A percentile compares a stretch with the other conserved stretches of the same genome.
phyloP scores from a whole-genome alignment of 768 basidiomycete genomes.

The Brasilioporus rufonigricans region DNA sequence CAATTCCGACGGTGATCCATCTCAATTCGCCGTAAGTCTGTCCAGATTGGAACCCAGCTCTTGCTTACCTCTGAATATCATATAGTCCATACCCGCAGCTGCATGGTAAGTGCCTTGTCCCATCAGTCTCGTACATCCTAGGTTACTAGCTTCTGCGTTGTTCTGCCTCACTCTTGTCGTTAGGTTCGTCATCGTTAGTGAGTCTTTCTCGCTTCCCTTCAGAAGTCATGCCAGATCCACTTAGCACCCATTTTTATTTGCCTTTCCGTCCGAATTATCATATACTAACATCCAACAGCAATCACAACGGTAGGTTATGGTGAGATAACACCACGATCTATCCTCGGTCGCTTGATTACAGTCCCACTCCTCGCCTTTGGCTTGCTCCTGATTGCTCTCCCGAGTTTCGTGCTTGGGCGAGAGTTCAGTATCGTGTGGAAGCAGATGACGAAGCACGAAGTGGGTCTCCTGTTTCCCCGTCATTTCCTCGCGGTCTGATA shows the following conservation, averaged over 20 bases:
- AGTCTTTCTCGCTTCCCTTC: constrained; percentile 30
- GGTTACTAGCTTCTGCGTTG: neutral
- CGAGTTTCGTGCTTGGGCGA: constrained; percentile 87
- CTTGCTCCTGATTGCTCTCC: constrained; percentile 83
- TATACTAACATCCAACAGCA: constrained; percentile 49
- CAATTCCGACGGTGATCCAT: constrained; percentile 80
- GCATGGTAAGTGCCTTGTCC: constrained; percentile 58
- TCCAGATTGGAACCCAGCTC: neutral
- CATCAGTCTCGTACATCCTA: neutral
- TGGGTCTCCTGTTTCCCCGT: constrained; percentile 18
- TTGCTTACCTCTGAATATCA: neutral
- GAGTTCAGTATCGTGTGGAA: constrained; percentile 94
- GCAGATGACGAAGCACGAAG: constrained; percentile 57
- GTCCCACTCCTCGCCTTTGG: constrained; percentile 86
- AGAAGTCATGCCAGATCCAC: neutral
- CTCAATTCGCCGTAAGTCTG: constrained; percentile 64
- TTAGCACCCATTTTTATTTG: neutral
- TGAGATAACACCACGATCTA: constrained; percentile 85
- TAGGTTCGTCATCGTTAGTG: constrained; percentile 77
- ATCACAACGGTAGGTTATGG: constrained; percentile 92
- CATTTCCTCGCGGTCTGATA: neutral
- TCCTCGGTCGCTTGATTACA: constrained; percentile 83
- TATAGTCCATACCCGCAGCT: constrained; percentile 66
- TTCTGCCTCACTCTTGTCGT: neutral
- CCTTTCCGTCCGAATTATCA: neutral